Conservation (phyloP, 2,329 filamentous ascomycete genomes). For the Cytospora piceae region DNA sequence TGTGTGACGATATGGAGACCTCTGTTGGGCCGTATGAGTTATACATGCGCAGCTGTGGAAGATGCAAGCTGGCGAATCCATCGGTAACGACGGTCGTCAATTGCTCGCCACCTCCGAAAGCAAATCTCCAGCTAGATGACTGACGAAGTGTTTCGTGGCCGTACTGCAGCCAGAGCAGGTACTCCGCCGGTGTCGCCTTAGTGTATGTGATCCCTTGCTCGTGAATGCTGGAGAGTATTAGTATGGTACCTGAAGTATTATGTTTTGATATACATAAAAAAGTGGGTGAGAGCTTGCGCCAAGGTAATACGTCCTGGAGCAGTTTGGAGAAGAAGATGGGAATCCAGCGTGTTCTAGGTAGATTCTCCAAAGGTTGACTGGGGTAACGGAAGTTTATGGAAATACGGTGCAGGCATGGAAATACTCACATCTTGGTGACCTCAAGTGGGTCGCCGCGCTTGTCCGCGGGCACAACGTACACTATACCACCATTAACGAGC, state of each 20-base stretch:
- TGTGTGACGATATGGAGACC: slow-evolving; percentile 8
- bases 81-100: slow-evolving; percentile 23
- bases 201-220: slow-evolving; percentile 42
- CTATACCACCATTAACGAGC: slow-evolving; percentile 37
- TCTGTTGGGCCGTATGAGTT: slow-evolving; percentile 24
- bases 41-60: slow-evolving; percentile 18
- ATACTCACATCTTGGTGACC: slow-evolving; percentile 36
- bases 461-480: slow-evolving; percentile 36
- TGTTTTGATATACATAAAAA: too few species aligned
- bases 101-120: slow-evolving; percentile 41
- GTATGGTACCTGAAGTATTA: too few species aligned
- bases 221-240: slow-evolving; percentile 32
- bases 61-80: background rate
- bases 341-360: too few species aligned
- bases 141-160: slow-evolving; percentile 15
- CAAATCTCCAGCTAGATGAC: slow-evolving; percentile 37
- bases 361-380: too few species aligned
- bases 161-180: slow-evolving; percentile 34
- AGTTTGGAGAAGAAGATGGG: too few species aligned
- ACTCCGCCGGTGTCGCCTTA: slow-evolving; percentile 45
- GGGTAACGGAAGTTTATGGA: too few species aligned
- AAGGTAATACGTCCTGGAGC: too few species aligned
- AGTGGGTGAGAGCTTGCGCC: too few species aligned
- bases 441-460: slow-evolving; percentile 40
- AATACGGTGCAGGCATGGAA: too few species aligned